Percentiles rank a stretch among this genome's conserved stretches.
phyloP scores from a whole-genome alignment of 176 grass and related monocot species.

The Coix lacrymajobi region DNA sequence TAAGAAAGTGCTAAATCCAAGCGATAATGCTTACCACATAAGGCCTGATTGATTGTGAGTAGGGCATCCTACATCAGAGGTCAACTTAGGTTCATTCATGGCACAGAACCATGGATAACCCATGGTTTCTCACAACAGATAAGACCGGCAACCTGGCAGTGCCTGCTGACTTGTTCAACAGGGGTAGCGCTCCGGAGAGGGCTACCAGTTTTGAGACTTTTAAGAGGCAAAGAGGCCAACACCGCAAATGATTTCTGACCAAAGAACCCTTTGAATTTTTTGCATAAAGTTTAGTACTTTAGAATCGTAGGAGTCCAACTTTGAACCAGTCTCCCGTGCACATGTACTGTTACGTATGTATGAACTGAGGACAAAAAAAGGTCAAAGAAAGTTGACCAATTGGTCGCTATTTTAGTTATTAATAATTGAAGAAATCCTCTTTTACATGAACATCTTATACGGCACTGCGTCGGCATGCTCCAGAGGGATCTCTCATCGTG shows the following conservation, averaged over 20 bases:
- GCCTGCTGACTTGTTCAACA: constrained; percentile 19
- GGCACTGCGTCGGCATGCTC: neutral
- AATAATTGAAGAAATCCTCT: constrained; percentile 51
- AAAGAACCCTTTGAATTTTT: constrained; percentile 2
- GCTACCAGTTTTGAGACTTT: neutral
- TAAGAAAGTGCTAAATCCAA: neutral
- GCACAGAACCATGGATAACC: neutral
- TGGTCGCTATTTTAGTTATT: constrained; percentile 34
- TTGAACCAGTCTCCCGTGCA: constrained; percentile 28
- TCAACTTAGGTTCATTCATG: constrained; percentile 46
- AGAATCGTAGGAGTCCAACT: constrained; percentile 31
- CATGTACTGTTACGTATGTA: neutral
- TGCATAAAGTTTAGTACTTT: neutral
- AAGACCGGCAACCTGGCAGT: constrained; percentile 12
- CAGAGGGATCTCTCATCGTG: neutral
- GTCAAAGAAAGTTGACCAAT: constrained; percentile 56
- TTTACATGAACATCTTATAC: constrained; percentile 28
- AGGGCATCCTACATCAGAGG: constrained; percentile 10
- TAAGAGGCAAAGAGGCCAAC: constrained; percentile 25
- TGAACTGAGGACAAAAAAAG: constrained; percentile 12
- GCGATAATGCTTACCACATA: neutral
- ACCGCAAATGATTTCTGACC: constrained; percentile 29
- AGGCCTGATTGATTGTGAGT: constrained; percentile 14
- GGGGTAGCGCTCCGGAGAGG: neutral
- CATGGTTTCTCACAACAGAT: constrained; percentile 2